A percentile compares a stretch with the other conserved stretches of the same genome.
These are phyloP conservation scores for Endocalyx cinctus DNA, from an alignment of 2,329 filamentous ascomycete genomes.

Conservation along the genomic window DNA sequence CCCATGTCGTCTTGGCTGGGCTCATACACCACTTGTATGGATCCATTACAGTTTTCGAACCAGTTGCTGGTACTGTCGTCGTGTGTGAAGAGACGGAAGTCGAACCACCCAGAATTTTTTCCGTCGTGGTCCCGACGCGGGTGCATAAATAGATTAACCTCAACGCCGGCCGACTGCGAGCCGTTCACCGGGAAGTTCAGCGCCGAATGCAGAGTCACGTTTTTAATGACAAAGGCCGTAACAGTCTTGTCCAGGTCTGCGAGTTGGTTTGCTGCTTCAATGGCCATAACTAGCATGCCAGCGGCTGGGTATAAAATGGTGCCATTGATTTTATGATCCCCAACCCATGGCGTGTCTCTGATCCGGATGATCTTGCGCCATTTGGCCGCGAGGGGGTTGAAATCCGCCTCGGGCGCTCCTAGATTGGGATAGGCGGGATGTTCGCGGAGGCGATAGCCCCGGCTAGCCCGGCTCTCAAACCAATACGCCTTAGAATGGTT, in stretches of 20 bases:
- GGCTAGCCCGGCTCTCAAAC: constrained; percentile 45
- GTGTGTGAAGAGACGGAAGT: constrained; percentile 16
- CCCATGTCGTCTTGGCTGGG: constrained; percentile 8
- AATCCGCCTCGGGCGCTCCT: constrained; percentile 40
- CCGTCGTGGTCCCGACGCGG: constrained; percentile 7
- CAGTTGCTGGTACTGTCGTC: constrained; percentile 10
- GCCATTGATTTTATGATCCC: constrained; percentile 46
- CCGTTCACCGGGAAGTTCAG: constrained; percentile 11
- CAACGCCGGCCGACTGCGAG: too few species aligned
- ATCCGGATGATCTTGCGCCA: constrained; percentile 47
- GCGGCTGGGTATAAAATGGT: constrained; percentile 47
- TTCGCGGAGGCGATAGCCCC: constrained; percentile 38
- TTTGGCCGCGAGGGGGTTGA: constrained; percentile 37
- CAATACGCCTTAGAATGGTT: constrained; percentile 49
- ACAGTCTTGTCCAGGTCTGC: too few species aligned
- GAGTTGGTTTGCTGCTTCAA: constrained; percentile 43
- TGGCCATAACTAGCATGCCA: constrained; percentile 44
- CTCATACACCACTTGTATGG: constrained; percentile 9
- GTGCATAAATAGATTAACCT: constrained; percentile 11
- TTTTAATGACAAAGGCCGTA: constrained; percentile 11
- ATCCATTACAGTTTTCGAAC: constrained; percentile 12
- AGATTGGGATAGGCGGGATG: constrained; percentile 47
- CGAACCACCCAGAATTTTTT: constrained; percentile 6
- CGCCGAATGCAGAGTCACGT: constrained; percentile 14
- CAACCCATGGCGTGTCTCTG: constrained; percentile 47